phyloP scores from a whole-genome alignment of 176 grass and related monocot species.

The Musa schizocarpa region DNA sequence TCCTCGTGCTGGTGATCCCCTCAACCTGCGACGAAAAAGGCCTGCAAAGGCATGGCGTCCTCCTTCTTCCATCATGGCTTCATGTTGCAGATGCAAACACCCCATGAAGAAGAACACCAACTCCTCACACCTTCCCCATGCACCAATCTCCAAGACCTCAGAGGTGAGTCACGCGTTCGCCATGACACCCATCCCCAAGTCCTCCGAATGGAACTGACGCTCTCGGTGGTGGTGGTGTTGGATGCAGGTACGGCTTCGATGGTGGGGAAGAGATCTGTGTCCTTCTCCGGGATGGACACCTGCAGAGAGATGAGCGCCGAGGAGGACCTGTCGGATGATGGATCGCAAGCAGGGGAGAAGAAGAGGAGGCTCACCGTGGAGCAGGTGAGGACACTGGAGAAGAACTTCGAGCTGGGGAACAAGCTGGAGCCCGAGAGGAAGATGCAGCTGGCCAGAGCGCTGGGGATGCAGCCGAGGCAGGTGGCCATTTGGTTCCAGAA shows the following conservation, averaged over 20 bases:
- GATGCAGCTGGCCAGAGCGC: conserved; percentile 10
- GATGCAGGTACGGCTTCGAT: background rate
- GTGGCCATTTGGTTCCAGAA: conserved; percentile 27
- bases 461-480: conserved; percentile 20
- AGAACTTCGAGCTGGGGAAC: conserved; percentile 22
- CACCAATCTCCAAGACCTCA: background rate
- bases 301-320: background rate
- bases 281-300: background rate
- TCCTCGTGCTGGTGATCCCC: background rate
- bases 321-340: conserved; percentile 7
- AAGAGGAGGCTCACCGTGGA: conserved; percentile 18
- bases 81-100: conserved; percentile 12
- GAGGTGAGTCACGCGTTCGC: background rate
- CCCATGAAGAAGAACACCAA: background rate
- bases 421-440: conserved; percentile 24
- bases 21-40: background rate
- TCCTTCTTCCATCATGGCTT: conserved; percentile 8
- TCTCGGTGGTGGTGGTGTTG: background rate
- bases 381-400: conserved; percentile 18
- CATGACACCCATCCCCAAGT: background rate
- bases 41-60: conserved; percentile 18
- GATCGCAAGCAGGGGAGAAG: conserved; percentile 13
- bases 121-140: background rate
- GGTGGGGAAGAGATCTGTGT: conserved; percentile 13
- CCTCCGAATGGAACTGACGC: background rate